Base-by-base conservation (phyloP, 78 protist genomes). In the Creolimax fragrantissima region DNA sequence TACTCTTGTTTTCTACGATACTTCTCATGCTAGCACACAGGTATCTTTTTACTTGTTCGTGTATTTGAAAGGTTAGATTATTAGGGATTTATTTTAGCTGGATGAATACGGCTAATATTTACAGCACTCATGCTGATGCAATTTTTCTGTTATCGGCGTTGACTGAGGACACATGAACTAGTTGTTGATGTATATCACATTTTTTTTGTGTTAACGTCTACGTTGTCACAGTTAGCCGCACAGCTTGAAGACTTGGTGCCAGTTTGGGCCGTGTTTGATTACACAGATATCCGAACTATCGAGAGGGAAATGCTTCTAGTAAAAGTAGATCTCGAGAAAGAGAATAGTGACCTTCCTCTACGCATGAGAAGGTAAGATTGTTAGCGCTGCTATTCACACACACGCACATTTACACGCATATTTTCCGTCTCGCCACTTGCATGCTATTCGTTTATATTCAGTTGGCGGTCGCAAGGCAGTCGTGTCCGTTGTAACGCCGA, bases 231-330 rank as follows among this genome's bases (percentile, higher is more conserved):
- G 92, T 35, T 74, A 35, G 6, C 85, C 36, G 4, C 88, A 4
- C 92, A 91, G 17, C 86, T 91, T 35, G 92, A 91, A 42, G 92
- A 91, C 35, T n/a, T 91, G 36, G 92, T 91, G 39, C 92, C 88
- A 5, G 92, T 91, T 4, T 91, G 88, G 88, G 92, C 88, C 7
- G 92, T 91, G 3, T 24, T 91, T 24, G 92, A 91, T 47, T 91
- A 74, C 86, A 74, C 92, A 41, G 58, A 66, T 47, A 5, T 66
- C 2, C 88, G 89, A 41, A 32, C 81, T n/a, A 84, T 91, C n/a
- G 92, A 91, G 89, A 3, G 92, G 7, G 92, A 91, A 11, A 11
- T 91, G 47, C 11, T 44, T 43, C 86, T 91, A 4, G 89, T 91
- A 4, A 91, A 91, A 47, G 92, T 91, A 24, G 6, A 41, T 41